Base-by-base conservation (phyloP, 169 alveolate genomes). In the Prorocentrum cordatum region DNA sequence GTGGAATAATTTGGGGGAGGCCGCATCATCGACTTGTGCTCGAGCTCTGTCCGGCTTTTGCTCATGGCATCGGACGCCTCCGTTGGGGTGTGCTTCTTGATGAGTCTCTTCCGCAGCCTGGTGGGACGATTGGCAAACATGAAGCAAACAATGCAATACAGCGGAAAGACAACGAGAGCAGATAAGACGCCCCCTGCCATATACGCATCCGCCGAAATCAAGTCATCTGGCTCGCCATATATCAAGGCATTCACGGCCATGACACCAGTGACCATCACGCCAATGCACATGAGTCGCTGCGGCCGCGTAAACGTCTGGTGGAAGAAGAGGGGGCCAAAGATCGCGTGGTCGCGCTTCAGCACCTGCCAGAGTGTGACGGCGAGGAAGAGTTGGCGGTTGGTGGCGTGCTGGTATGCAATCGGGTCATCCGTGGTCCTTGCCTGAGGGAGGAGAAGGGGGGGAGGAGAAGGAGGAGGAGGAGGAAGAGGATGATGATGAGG, bases 291-390 rank as follows among this genome's bases (percentile, higher is more conserved):
- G 5, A 72, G 47, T 36, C 84, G 64, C 84, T 72, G 84, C 36
- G 84, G 84, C 27, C 84, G 64, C 42, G 84, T 72, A 68, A 72
- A 72, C 35, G 68, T 45, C 84, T 72, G 68, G 66, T 45, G 64
- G 84, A 32, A 72, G 39, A 42, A 72, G 35, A 72, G 39, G 27
- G 84, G 84, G 5, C 36, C 84, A 12, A 72, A 4, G 27, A 20
- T 42, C 66, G 45, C n/a, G 42, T 50, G 61, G 24, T 72, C 84
- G 45, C 64, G 64, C 33, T 31, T 26, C 38, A 72, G 45, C 29
- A 72, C 84, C 61, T 72, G 39, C 84, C 84, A 72, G 64, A 45
- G 45, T 12, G 84, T 72, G 16, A 14, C 12, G 5, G 45, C 47
- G 22, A 72, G 27, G 47, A 72, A 29, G 20, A 29, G 32, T 7